Evolutionary conservation across 225 moss, liverwort and hornwort species (phyloP), one percentile per base, ranked within the genome.

Genomic region (Pseudoscleropodium purum): DNA sequence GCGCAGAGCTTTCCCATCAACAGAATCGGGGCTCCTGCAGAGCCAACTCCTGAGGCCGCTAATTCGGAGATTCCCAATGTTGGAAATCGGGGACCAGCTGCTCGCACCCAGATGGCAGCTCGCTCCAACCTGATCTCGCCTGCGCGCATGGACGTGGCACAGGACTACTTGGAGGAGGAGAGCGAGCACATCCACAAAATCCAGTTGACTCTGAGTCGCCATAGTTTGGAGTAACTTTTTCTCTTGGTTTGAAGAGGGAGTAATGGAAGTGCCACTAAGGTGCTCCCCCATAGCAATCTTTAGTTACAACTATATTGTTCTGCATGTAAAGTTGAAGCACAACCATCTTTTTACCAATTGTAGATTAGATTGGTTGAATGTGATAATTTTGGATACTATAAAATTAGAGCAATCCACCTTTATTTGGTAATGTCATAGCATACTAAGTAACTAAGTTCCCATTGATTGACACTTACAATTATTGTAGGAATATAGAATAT

Each of bases 371-470:
- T 37, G 56, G 10, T 6, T 37, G 4, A 14, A 37, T 78, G 37
- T 78, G 16, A 78, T 6, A 54, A 4, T 37, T 77, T 78, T 25
- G 25, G 15, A 16, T 56, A n/a, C 2, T n/a, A 10, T 2, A n/a
- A 4, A 79, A 57, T 56, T 56, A 79, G 2, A 57, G 9, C 7
- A 26, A 2, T n/a, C 25, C 26, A 37, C 16, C 16, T 79, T 37
- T 16, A 37, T 4, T 9, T 24, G 0, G 15, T 15, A 37, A 54
- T 78, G 10, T 2, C 36, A 54, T 25, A 24, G 2, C 0, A 0
- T 36, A 54, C 9, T 36, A 15, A 15, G 10, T 21, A 59, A 24
- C 23, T 59, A 59, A 59, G 2, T 70, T 25, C 8, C 8, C 8
- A 72, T 26, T 41, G 14, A 24, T 14, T 14, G 39, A 8, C 26